These are phyloP conservation scores for Salvia miltiorrhiza DNA, from an alignment of 257 asterid species.

Conservation along the genomic window DNA sequence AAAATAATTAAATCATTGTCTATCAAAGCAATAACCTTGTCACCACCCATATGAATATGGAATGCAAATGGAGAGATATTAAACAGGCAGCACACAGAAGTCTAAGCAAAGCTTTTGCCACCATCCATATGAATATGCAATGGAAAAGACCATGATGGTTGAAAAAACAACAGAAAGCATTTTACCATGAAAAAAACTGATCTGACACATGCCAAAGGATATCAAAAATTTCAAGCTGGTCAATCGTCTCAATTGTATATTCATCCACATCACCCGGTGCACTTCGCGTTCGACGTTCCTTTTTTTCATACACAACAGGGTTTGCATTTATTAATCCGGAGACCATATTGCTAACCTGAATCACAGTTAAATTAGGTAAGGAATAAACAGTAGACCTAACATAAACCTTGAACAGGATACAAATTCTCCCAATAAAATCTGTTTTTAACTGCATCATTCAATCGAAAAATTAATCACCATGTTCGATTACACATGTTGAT, in stretches of 20 bases:
- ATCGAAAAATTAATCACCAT: not conserved
- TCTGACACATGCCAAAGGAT: slow-evolving; percentile 48
- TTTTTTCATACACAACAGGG: slow-evolving; percentile 74
- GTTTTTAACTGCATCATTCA: not conserved
- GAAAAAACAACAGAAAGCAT: not conserved
- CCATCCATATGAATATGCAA: slow-evolving; percentile 1
- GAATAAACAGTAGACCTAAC: not conserved
- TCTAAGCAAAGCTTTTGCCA: not conserved
- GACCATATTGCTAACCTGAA: slow-evolving; percentile 56
- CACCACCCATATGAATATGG: not conserved
- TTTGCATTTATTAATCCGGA: slow-evolving; percentile 77
- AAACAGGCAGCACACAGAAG: not conserved
- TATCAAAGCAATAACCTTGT: not conserved
- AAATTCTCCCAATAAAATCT: not conserved
- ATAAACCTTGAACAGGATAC: not conserved
- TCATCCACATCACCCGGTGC: slow-evolving; percentile 53
- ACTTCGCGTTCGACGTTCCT: slow-evolving; percentile 70
- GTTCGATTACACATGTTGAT: not conserved
- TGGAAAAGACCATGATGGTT: not conserved
- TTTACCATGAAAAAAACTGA: not conserved
- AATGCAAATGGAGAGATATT: not conserved
- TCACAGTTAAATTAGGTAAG: slow-evolving; percentile 6
- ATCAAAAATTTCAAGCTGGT: slow-evolving; percentile 82
- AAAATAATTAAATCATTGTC: not conserved
- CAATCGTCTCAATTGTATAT: slow-evolving; percentile 60